Evolutionary conservation across 2,329 filamentous ascomycete species (phyloP).

Genomic region (Neonectria punicea): DNA sequence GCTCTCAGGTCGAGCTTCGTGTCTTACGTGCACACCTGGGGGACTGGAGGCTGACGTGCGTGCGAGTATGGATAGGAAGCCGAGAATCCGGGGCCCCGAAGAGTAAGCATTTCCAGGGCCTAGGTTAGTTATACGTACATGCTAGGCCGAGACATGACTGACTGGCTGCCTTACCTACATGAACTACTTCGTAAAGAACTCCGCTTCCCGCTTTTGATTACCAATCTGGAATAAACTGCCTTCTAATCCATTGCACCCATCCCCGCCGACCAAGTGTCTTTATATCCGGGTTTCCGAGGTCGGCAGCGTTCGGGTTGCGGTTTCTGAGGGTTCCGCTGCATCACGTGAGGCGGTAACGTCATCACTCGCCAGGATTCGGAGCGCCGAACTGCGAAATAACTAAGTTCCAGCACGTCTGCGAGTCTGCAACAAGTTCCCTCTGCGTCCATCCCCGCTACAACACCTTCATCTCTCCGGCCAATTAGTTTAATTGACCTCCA

Average conservation of each 20-base stretch:
- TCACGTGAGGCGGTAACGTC: slow-evolving; percentile 28
- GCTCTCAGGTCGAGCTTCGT: background rate
- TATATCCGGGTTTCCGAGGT: slow-evolving; percentile 26
- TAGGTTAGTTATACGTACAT: background rate
- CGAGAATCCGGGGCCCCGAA: slow-evolving; percentile 7
- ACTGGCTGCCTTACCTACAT: background rate
- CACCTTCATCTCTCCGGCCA: slow-evolving; percentile 28
- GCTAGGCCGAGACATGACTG: background rate
- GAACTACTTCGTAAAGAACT: background rate
- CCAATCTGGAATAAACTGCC: slow-evolving; percentile 7
- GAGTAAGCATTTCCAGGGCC: background rate
- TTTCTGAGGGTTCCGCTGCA: background rate
- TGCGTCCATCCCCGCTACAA: slow-evolving; percentile 22
- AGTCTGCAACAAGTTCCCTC: slow-evolving; percentile 26
- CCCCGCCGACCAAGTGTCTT: background rate
- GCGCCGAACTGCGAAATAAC: slow-evolving; percentile 6
- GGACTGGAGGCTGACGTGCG: slow-evolving; percentile 4
- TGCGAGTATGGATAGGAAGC: background rate
- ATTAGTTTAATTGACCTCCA: slow-evolving; percentile 39
- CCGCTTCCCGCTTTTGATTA: slow-evolving; percentile 11
- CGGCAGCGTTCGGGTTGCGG: slow-evolving; percentile 12
- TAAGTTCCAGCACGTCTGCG: slow-evolving; percentile 21
- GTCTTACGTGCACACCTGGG: slow-evolving; percentile 14
- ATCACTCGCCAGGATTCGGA: slow-evolving; percentile 15
- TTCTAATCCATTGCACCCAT: background rate